Conservation (phyloP, 495 filamentous ascomycete genomes). For the Penicillium bialowiezense region DNA sequence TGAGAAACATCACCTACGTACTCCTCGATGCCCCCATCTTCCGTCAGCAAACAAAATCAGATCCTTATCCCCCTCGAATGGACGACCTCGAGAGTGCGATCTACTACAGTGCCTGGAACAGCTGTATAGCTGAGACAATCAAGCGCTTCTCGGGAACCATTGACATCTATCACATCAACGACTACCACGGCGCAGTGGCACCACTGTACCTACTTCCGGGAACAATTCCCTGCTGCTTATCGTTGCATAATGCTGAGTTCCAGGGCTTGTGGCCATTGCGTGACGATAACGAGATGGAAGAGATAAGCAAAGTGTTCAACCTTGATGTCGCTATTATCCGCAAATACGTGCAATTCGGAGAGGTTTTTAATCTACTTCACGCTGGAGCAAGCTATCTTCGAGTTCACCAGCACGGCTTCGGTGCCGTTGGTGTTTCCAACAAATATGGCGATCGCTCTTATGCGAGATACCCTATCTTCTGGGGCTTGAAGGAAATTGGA, state of each 20-base stretch:
- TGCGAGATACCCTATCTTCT: conserved; percentile 74
- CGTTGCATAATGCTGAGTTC: conserved; percentile 69
- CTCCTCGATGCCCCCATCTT: conserved; percentile 69
- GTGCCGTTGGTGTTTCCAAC: conserved; percentile 69
- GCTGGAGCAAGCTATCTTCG: conserved; percentile 70
- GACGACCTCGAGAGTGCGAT: conserved; percentile 70
- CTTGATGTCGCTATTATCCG: conserved; percentile 37
- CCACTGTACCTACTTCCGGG: conserved; percentile 67
- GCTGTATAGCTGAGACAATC: conserved; percentile 63
- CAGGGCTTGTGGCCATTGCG: conserved; percentile 74
- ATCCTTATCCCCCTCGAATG: conserved; percentile 71
- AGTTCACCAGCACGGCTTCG: conserved; percentile 70
- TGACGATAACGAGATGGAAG: conserved; percentile 58
- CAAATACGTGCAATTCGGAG: conserved; percentile 57
- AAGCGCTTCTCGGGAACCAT: conserved; percentile 55
- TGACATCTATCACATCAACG: conserved; percentile 78
- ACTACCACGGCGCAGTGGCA: conserved; percentile 73
- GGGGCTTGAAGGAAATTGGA: conserved; percentile 68
- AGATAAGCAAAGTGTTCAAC: conserved; percentile 72
- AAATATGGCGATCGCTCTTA: conserved; percentile 75
- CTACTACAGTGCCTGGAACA: conserved; percentile 73
- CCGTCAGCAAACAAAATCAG: conserved; percentile 64
- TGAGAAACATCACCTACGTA: conserved; percentile 70
- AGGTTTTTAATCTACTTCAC: conserved; percentile 70
- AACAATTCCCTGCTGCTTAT: conserved; percentile 45